A percentile compares a stretch with the other conserved stretches of the same genome.
These are phyloP conservation scores for Bruguiera hainesii DNA, from an alignment of 441 rosid species.

Conservation along the genomic window DNA sequence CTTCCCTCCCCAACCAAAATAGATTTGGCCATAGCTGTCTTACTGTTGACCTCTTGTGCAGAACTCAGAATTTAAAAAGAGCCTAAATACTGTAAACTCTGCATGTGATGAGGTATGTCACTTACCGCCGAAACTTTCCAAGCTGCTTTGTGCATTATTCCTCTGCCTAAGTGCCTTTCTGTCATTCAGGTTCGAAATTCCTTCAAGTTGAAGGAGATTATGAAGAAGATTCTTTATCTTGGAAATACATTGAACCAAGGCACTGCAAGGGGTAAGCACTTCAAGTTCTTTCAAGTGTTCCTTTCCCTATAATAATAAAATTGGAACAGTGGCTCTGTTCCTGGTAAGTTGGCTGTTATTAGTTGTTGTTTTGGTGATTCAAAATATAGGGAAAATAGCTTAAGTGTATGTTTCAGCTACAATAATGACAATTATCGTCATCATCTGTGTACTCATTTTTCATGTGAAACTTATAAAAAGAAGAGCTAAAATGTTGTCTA, in stretches of 20 bases:
- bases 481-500: background rate
- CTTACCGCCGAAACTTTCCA: slow-evolving; percentile 21
- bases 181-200: slow-evolving; percentile 78
- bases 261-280: slow-evolving; percentile 86
- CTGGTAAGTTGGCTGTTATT: background rate
- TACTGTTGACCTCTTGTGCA: slow-evolving; percentile 29
- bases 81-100: slow-evolving; percentile 77
- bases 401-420: no score
- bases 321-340: background rate
- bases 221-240: slow-evolving; percentile 82
- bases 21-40: slow-evolving; percentile 8
- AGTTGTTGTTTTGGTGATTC: no score
- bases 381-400: no score
- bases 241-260: slow-evolving; percentile 97
- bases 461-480: no score
- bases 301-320: background rate
- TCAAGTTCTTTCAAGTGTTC: background rate
- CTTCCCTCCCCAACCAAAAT: background rate
- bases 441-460: no score
- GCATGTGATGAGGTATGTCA: slow-evolving; percentile 81
- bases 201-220: slow-evolving; percentile 76
- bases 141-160: slow-evolving; percentile 17
- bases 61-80: slow-evolving; percentile 84
- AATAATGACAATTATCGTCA: no score
- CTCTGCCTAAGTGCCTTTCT: slow-evolving; percentile 18